A percentile compares a stretch with the other conserved stretches of the same genome.
Conservation (phyloP, 2,329 filamentous ascomycete species). For the Sordariomycetes sp. region DNA sequence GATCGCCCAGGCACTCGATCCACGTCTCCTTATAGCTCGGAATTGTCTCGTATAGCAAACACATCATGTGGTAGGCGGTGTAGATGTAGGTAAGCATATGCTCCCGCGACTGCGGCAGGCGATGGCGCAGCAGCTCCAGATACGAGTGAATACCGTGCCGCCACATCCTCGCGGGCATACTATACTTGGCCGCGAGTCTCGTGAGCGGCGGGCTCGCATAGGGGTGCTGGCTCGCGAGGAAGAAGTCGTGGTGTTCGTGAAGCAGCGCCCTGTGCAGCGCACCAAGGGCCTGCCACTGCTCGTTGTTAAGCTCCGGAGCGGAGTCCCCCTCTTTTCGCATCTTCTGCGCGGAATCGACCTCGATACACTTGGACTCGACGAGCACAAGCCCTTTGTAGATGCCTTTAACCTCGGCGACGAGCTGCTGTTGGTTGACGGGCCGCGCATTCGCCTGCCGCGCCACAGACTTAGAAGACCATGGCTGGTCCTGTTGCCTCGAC, state of each 20-base stretch:
- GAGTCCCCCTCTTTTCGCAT: slow-evolving; percentile 22
- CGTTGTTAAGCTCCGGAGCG: slow-evolving; percentile 34
- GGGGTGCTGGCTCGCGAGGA: slow-evolving; percentile 77
- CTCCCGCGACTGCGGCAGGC: slow-evolving; percentile 64
- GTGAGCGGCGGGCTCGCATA: slow-evolving; percentile 56
- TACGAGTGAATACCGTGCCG: slow-evolving; percentile 81
- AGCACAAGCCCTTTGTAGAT: slow-evolving; percentile 76
- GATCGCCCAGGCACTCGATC: slow-evolving; percentile 84
- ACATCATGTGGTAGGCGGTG: slow-evolving; percentile 80
- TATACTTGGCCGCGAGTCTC: slow-evolving; percentile 64
- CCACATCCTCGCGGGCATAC: slow-evolving; percentile 93
- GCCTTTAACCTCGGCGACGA: slow-evolving; percentile 68
- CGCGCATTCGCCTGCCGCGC: slow-evolving; percentile 44
- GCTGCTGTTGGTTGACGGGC: slow-evolving; percentile 62
- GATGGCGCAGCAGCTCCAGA: slow-evolving; percentile 61
- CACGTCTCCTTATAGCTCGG: slow-evolving; percentile 75
- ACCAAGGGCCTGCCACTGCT: slow-evolving; percentile 78
- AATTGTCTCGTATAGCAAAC: slow-evolving; percentile 73
- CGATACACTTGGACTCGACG: slow-evolving; percentile 79
- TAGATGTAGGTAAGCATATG: slow-evolving; percentile 91
- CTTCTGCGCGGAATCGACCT: slow-evolving; percentile 56
- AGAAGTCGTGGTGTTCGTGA: slow-evolving; percentile 76
- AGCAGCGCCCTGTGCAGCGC: slow-evolving; percentile 68
- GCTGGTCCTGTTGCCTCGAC: background rate
- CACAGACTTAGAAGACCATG: slow-evolving; percentile 5